Base-by-base conservation (phyloP, 2,329 filamentous ascomycete species). In the Colletotrichum costaricense region DNA sequence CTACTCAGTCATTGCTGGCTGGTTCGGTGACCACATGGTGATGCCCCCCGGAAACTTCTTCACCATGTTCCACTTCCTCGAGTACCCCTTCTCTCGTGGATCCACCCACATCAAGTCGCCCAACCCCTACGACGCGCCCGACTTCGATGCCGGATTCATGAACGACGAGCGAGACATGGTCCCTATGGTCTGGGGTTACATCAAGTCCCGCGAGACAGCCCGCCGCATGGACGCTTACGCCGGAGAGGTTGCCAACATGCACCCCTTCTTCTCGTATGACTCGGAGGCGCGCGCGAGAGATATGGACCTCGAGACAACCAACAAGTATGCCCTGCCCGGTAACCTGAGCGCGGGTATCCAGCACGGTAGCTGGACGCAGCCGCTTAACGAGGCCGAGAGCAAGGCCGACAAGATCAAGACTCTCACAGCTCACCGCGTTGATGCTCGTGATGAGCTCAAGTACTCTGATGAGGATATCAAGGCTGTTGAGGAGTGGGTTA, bases 101-200 rank as follows among this genome's bases (percentile, higher is more conserved):
- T 91, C 83, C 65, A 94, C 89, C 2, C 91, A 94, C 82, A 94
- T 95, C 80, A 88, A 86, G 73, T 92, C 89, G n/a, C 84, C 93
- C 3, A 89, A 94, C 77, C 92, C 93, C 19, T 95, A 95, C 79
- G 93, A 92, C 58, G 85, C 86, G 16, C 93, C 93, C 0, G 93
- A 95, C 84, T 95, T 95, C 77, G 93, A 95, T 80, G 89, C 92
- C 1, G 93, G 93, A 26, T 95, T 95, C 86, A 95, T 95, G 93
- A 95, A 94, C 78, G 93, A 95, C 82, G 92, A 94, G 83, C 88
- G 93, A 28, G 94, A 95, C 78, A 95, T 95, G 93, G 93, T 91
- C 1, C 93, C 93, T 9, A 94, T 94, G 91, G 93, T 95, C 6
- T 95, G 93, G 93, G 92, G 92, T 4, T 95, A 95, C 83, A 93